Conservation (phyloP, 1,284 basidiomycete genomes). For the Ustilago nuda region DNA sequence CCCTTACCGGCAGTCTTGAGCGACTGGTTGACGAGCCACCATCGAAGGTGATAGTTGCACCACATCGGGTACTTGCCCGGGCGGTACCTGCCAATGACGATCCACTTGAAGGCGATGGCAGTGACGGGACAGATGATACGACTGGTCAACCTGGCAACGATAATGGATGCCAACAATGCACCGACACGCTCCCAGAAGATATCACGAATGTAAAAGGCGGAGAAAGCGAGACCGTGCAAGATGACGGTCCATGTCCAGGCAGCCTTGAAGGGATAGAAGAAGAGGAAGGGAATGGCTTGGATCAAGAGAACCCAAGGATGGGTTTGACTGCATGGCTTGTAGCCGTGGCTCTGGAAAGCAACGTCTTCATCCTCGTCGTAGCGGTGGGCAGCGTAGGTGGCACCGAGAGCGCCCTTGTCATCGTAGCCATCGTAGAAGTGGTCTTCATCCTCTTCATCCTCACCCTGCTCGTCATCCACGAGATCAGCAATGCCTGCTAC, state of each 20-base stretch:
- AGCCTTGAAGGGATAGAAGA: constrained; percentile 69
- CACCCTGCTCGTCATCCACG: constrained; percentile 64
- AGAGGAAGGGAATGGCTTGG: constrained; percentile 65
- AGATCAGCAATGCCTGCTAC: constrained; percentile 65
- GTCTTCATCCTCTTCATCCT: constrained; percentile 60
- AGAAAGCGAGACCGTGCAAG: constrained; percentile 68
- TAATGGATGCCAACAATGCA: constrained; percentile 64
- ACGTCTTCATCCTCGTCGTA: constrained; percentile 65
- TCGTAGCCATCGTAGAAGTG: constrained; percentile 63
- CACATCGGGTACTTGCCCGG: constrained; percentile 69
- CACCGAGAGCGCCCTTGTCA: constrained; percentile 61
- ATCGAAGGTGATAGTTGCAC: constrained; percentile 69
- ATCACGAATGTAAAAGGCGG: constrained; percentile 68
- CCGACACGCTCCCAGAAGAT: constrained; percentile 68
- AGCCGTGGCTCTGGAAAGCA: constrained; percentile 65
- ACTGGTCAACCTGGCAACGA: constrained; percentile 66
- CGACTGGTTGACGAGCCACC: constrained; percentile 70
- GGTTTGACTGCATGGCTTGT: constrained; percentile 66
- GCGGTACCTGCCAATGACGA: constrained; percentile 67
- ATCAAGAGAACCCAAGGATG: constrained; percentile 67
- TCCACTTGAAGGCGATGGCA: constrained; percentile 69
- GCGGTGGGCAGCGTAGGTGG: constrained; percentile 61
- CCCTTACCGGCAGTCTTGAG: constrained; percentile 67
- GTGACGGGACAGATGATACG: constrained; percentile 68
- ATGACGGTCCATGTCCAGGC: constrained; percentile 70